Conservation (phyloP, 768 basidiomycete species). For the Kwoniella dendrophila region DNA sequence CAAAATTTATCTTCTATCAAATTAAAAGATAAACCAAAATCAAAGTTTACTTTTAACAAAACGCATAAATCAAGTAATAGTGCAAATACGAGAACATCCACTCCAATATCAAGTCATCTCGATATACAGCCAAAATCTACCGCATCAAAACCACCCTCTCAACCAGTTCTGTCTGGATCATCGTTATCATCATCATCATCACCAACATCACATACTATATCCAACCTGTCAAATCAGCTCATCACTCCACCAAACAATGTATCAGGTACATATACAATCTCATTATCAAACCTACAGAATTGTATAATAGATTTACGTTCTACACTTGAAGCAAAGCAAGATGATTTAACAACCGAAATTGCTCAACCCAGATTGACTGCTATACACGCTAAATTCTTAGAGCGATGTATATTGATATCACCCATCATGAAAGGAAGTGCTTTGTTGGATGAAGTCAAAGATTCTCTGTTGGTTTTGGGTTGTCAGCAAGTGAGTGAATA, state of each 20-base stretch:
- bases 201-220: constrained; percentile 2
- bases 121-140: not conserved
- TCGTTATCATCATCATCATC: constrained; percentile 6
- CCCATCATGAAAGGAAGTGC: constrained; percentile 71
- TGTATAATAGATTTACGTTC: constrained; percentile 70
- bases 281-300: constrained; percentile 66
- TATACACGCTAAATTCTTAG: constrained; percentile 67
- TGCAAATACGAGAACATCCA: constrained; percentile 42
- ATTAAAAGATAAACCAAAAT: constrained; percentile 59
- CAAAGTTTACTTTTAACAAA: constrained; percentile 70
- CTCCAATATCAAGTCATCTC: not conserved
- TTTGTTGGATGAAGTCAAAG: constrained; percentile 66
- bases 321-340: too few relatives aligned
- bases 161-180: not conserved
- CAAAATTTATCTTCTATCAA: constrained; percentile 63
- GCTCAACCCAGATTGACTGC: constrained; percentile 57
- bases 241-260: not conserved
- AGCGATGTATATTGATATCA: constrained; percentile 67
- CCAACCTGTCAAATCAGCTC: constrained; percentile 4
- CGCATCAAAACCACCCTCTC: not conserved
- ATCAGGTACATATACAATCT: constrained; percentile 55
- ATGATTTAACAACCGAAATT: too few relatives aligned
- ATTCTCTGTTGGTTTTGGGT: constrained; percentile 69
- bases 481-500: constrained; percentile 81
- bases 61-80: constrained; percentile 15